Percentiles rank a stretch among this genome's conserved stretches.
Evolutionary conservation across 139 green algal genomes (phyloP).

Genomic region (Chlorella vulgaris): DNA sequence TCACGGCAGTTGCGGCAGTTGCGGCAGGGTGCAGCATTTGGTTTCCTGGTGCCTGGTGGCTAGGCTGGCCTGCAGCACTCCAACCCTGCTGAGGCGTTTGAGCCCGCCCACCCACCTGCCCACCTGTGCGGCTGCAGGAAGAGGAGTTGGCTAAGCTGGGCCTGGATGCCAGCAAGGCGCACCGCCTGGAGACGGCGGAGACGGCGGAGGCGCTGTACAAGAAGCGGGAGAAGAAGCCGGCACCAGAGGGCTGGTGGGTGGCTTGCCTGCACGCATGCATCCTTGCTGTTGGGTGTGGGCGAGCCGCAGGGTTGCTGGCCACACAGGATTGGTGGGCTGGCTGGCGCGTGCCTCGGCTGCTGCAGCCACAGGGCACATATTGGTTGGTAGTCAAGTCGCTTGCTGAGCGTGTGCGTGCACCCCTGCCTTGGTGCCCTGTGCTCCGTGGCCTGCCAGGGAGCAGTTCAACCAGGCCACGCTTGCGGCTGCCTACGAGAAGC

Average conservation of each 20-base stretch:
- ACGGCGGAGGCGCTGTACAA: slow-evolving; percentile 67
- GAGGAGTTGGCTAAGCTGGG: slow-evolving; percentile 79
- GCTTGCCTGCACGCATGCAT: too few species aligned
- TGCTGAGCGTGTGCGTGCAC: background rate
- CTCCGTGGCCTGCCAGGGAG: slow-evolving; percentile 44
- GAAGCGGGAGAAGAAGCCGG: slow-evolving; percentile 81
- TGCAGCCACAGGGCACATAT: too few species aligned
- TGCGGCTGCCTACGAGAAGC: slow-evolving; percentile 87
- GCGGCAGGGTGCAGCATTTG: too few species aligned
- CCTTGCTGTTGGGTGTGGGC: background rate
- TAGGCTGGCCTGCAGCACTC: too few species aligned
- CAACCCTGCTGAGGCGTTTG: too few species aligned
- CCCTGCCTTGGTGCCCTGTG: background rate
- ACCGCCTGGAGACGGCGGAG: slow-evolving; percentile 87
- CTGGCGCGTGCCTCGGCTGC: too few species aligned
- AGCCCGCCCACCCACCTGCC: too few species aligned
- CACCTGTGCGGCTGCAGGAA: slow-evolving; percentile 35
- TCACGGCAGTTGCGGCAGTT: too few species aligned
- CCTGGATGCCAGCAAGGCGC: slow-evolving; percentile 66
- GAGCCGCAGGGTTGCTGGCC: too few species aligned
- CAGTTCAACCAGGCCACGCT: slow-evolving; percentile 74
- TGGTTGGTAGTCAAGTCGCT: background rate
- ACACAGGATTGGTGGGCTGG: too few species aligned
- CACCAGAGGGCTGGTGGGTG: slow-evolving; percentile 60
- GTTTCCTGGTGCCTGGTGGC: too few species aligned